A percentile compares a stretch with the other conserved stretches of the same genome.
phyloP scores from a whole-genome alignment of 352 stramenopile genomes.

The Hyphochytrium catenoides region DNA sequence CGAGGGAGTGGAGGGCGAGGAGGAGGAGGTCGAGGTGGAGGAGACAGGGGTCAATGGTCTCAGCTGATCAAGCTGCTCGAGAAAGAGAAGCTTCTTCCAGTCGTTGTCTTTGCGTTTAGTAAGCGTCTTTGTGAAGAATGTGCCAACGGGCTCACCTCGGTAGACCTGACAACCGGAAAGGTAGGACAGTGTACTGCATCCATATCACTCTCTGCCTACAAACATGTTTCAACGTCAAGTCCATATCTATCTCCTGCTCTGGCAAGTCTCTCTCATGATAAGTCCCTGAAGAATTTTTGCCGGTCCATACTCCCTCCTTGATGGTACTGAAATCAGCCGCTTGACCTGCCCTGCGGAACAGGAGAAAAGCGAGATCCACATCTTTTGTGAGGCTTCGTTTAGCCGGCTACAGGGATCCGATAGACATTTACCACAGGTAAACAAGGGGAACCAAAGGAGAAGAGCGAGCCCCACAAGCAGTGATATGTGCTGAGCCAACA shows the following conservation, averaged over 20 bases:
- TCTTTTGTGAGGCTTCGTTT: conserved; percentile 46
- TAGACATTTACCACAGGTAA: no score
- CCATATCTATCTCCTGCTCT: no score
- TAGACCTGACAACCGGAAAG: no score
- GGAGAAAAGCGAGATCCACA: conserved; percentile 49
- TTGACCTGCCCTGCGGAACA: conserved; percentile 35
- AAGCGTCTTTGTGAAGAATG: conserved; percentile 56
- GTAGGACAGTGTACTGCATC: no score
- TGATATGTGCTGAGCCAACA: neutral
- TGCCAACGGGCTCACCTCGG: conserved; percentile 14
- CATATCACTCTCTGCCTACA: no score
- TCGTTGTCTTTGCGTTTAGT: conserved; percentile 81
- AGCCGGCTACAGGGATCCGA: conserved; percentile 24
- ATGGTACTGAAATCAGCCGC: conserved; percentile 23
- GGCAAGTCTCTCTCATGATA: no score
- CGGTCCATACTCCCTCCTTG: neutral
- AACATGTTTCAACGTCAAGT: no score
- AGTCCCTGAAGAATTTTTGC: no score
- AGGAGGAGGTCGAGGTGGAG: conserved; percentile 15
- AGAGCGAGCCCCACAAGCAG: neutral
- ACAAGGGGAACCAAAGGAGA: no score
- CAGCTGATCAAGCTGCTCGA: conserved; percentile 57
- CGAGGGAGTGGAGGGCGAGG: conserved; percentile 12
- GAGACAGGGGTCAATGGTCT: conserved; percentile 58
- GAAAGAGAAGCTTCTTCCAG: conserved; percentile 74